Conservation (phyloP, 148 eudicot genomes). For the Vaccinium macrocarpon region DNA sequence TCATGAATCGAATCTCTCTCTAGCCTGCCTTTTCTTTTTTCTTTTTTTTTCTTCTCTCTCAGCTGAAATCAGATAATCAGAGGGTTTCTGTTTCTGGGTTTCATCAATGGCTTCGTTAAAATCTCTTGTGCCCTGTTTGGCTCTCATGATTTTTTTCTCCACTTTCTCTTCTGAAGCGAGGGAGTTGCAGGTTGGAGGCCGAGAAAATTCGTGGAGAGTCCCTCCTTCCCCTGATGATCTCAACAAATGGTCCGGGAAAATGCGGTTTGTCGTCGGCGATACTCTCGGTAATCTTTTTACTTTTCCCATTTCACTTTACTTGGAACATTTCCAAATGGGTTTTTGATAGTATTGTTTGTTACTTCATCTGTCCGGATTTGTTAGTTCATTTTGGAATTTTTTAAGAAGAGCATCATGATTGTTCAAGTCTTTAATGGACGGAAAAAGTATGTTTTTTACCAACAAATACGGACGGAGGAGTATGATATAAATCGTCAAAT, state of each 20-base stretch:
- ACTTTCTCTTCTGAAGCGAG: slow-evolving; percentile 20
- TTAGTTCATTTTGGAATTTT: too few species aligned
- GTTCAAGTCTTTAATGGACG: too few species aligned
- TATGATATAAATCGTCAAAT: too few species aligned
- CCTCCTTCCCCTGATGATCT: slow-evolving; percentile 29
- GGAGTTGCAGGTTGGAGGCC: slow-evolving; percentile 27
- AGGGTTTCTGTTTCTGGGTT: background rate
- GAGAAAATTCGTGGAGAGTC: slow-evolving; percentile 25
- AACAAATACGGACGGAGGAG: too few species aligned
- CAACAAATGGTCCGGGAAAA: slow-evolving; percentile 30
- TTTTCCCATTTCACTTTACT: background rate
- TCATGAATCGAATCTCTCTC: background rate
- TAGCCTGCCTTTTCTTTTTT: too few species aligned
- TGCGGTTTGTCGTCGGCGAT: slow-evolving; percentile 32
- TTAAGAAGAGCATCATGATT: too few species aligned
- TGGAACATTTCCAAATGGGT: background rate
- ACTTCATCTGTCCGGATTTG: too few species aligned
- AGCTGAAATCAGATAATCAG: background rate
- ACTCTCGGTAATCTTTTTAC: slow-evolving; percentile 24
- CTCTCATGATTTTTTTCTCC: background rate
- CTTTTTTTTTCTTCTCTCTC: too few species aligned
- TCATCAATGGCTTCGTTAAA: slow-evolving; percentile 20
- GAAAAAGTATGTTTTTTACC: too few species aligned
- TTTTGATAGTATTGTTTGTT: background rate
- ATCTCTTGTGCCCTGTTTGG: slow-evolving; percentile 11